A percentile compares a stretch with the other conserved stretches of the same genome.
These are phyloP conservation scores for Phalaenopsis hybrid DNA, from an alignment of 116 monocot species.

Conservation along the genomic window DNA sequence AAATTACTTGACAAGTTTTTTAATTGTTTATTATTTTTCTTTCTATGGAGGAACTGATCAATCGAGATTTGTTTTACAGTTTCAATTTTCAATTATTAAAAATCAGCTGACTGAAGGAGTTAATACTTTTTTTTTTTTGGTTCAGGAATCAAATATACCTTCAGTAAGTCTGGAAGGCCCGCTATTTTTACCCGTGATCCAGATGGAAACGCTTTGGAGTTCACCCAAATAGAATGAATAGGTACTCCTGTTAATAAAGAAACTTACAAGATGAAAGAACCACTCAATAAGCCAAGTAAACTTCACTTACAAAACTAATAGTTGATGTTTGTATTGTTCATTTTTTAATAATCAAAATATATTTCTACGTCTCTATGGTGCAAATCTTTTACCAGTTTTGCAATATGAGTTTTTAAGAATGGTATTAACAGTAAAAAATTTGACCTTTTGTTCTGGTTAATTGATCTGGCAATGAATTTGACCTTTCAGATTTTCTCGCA, in stretches of 20 bases:
- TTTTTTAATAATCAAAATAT: neutral
- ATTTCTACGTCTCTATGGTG: neutral
- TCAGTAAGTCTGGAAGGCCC: slow-evolving; percentile 85
- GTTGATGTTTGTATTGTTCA: neutral
- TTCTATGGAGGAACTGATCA: neutral
- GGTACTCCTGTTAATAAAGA: neutral
- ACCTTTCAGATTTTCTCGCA: no score
- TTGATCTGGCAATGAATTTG: no score
- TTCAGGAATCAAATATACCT: no score
- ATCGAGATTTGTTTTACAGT: neutral
- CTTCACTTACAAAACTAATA: no score
- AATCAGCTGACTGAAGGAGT: neutral
- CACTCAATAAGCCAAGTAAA: no score
- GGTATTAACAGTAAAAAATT: no score
- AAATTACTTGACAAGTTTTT: no score
- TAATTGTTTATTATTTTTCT: neutral
- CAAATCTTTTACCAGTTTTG: neutral
- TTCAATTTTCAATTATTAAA: neutral
- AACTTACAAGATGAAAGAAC: neutral
- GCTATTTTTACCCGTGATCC: slow-evolving; percentile 95
- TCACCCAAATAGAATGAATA: slow-evolving; percentile 63
- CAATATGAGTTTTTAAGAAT: no score
- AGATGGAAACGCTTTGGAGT: slow-evolving; percentile 87
- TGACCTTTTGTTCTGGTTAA: no score
- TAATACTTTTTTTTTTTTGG: no score